Conservation (phyloP, 768 basidiomycete genomes). For the Sporobolomyces roseus region DNA sequence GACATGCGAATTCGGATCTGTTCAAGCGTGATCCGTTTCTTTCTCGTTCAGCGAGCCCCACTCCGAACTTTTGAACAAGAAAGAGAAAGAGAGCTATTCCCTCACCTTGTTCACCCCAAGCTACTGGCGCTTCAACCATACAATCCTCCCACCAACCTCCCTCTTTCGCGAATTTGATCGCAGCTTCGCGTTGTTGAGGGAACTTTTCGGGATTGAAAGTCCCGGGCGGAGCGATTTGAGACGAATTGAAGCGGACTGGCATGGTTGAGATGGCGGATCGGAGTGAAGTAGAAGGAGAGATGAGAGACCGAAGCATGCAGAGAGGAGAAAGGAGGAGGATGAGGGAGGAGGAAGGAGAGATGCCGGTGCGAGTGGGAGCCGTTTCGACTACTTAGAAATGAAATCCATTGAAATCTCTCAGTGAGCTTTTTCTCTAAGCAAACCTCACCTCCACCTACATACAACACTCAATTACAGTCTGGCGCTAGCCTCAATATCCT, state of each 20-base stretch:
- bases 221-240: neutral
- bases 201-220: neutral
- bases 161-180: neutral
- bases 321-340: neutral
- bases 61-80: neutral
- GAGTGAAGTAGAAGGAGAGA: neutral
- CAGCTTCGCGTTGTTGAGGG: neutral
- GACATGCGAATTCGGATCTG: conserved; percentile 29
- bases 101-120: conserved; percentile 24
- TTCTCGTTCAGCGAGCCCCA: neutral
- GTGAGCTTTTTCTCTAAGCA: no score
- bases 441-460: no score
- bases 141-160: neutral
- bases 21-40: neutral
- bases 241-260: neutral
- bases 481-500: no score
- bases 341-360: neutral
- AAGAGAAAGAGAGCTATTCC: no score
- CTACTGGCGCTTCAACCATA: conserved; percentile 9
- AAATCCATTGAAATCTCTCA: no score
- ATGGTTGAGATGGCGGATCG: neutral
- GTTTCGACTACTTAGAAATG: no score
- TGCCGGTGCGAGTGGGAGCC: no score
- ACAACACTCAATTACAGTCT: no score
- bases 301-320: neutral